Conservation (phyloP, 2,329 filamentous ascomycete species). For the Pochonia chlamydosporia region DNA sequence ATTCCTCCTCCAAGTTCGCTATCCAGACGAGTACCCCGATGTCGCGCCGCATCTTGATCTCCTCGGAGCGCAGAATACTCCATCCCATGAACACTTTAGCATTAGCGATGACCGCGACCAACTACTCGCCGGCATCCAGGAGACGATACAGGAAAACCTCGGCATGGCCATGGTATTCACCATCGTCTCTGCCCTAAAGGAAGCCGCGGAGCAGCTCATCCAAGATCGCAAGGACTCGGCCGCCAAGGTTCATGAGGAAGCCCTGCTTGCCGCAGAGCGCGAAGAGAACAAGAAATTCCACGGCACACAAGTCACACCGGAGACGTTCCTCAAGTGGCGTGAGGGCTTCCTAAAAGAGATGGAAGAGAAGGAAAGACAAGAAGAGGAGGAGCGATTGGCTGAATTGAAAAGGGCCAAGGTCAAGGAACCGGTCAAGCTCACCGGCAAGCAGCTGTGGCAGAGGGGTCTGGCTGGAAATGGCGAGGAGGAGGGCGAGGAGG, state of each 20-base stretch:
- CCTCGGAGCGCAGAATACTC: slow-evolving; percentile 62
- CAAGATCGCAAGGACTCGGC: slow-evolving; percentile 63
- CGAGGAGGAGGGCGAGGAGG: slow-evolving; percentile 62
- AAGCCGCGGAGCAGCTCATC: slow-evolving; percentile 82
- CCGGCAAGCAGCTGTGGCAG: slow-evolving; percentile 75
- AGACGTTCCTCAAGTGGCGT: slow-evolving; percentile 80
- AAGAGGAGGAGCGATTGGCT: slow-evolving; percentile 73
- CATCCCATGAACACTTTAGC: slow-evolving; percentile 67
- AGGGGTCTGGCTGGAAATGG: slow-evolving; percentile 61
- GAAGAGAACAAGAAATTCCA: slow-evolving; percentile 97
- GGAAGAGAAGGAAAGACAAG: slow-evolving; percentile 61
- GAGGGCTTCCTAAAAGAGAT: slow-evolving; percentile 73
- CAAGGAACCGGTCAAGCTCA: slow-evolving; percentile 68
- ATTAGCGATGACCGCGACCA: slow-evolving; percentile 71
- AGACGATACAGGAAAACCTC: slow-evolving; percentile 83
- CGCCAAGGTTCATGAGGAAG: slow-evolving; percentile 52
- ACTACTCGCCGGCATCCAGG: slow-evolving; percentile 65
- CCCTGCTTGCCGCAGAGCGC: slow-evolving; percentile 58
- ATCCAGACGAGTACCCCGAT: slow-evolving; percentile 88
- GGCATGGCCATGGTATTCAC: slow-evolving; percentile 99
- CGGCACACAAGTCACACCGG: slow-evolving; percentile 79
- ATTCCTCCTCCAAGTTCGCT: slow-evolving; percentile 78
- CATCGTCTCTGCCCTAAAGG: slow-evolving; percentile 79
- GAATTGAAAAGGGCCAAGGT: slow-evolving; percentile 74
- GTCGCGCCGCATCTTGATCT: slow-evolving; percentile 79